Conservation (phyloP, 2,329 filamentous ascomycete genomes). For the Aureobasidium subglaciale region DNA sequence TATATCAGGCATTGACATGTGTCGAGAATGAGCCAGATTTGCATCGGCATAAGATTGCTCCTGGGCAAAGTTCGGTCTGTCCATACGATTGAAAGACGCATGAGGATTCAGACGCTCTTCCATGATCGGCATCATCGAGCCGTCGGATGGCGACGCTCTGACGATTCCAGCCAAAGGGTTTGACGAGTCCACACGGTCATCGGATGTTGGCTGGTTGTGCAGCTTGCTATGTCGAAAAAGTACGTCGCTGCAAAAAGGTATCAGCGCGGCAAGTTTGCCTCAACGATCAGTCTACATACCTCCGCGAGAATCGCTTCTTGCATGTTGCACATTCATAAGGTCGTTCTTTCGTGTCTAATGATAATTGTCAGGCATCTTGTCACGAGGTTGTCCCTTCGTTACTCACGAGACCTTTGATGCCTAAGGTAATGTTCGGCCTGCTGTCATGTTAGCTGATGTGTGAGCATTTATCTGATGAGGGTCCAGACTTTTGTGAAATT, state of each 20-base stretch:
- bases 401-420: constrained; percentile 49
- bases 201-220: constrained; percentile 31
- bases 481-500: constrained; percentile 43
- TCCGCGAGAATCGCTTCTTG: constrained; percentile 49
- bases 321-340: constrained; percentile 49
- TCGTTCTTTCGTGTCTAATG: constrained; percentile 46
- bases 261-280: neutral
- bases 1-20: constrained; percentile 16
- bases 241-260: constrained; percentile 36
- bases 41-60: neutral
- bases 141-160: constrained; percentile 4
- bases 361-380: constrained; percentile 14
- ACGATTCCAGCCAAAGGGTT: neutral
- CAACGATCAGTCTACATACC: constrained; percentile 29
- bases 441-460: neutral
- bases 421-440: constrained; percentile 47
- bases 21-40: constrained; percentile 14
- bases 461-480: neutral
- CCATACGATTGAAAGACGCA: neutral
- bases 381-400: constrained; percentile 18
- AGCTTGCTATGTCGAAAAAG: constrained; percentile 47
- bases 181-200: constrained; percentile 22
- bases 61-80: neutral
- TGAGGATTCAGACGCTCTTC: neutral
- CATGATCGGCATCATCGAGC: neutral